Evolutionary conservation across 345 rosid species (phyloP).

Genomic region (Eucalyptus viminalis): DNA sequence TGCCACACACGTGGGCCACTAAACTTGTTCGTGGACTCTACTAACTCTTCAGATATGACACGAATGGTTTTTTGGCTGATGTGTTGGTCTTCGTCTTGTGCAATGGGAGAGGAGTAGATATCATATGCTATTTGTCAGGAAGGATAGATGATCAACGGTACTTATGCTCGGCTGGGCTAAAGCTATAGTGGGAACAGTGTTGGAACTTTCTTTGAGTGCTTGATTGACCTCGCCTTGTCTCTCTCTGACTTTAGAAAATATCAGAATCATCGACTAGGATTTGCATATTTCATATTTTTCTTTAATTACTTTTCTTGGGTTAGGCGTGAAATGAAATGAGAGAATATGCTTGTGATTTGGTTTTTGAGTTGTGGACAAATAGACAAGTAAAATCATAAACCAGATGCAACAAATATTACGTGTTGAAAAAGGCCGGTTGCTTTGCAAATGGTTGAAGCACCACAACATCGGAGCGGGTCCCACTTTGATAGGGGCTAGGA

Average conservation of each 20-base stretch:
- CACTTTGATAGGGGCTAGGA: not conserved
- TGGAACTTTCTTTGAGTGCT: not conserved
- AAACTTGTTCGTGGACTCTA: not conserved
- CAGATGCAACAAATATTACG: not conserved
- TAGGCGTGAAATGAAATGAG: not conserved
- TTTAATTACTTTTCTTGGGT: not conserved
- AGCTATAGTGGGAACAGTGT: not conserved
- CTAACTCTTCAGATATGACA: not conserved
- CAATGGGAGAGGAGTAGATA: not conserved
- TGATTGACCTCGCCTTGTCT: not conserved
- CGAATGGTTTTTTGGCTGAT: not conserved
- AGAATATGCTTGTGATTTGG: not conserved
- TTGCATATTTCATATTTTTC: not conserved
- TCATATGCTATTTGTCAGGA: not conserved
- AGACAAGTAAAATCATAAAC: not conserved
- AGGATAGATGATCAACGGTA: not conserved
- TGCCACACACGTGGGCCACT: not conserved
- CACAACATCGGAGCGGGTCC: not conserved
- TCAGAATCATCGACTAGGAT: not conserved
- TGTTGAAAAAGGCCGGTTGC: not conserved
- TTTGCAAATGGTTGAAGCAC: not conserved
- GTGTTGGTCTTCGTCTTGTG: not conserved
- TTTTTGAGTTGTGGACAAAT: not conserved
- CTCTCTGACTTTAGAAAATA: not conserved
- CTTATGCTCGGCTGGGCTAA: not conserved